Conservation (phyloP, 2,329 filamentous ascomycete genomes). For the Didymellaceae sp. region DNA sequence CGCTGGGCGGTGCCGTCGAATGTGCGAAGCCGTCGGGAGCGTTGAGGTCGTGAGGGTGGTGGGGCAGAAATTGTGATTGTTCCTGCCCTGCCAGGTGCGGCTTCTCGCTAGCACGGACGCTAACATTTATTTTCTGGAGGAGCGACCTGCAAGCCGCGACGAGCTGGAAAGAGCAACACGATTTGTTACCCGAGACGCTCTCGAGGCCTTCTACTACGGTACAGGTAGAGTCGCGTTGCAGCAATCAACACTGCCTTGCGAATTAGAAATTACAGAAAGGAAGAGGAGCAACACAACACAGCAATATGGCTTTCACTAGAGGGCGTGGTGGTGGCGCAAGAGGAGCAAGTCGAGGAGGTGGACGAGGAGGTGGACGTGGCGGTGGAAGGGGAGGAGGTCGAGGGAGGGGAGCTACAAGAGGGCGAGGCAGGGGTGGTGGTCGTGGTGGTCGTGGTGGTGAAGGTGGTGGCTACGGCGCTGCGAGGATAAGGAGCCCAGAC, state of each 20-base stretch:
- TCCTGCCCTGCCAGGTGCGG: conserved; percentile 19
- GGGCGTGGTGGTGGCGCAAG: conserved; percentile 7
- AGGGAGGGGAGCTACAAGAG: conserved; percentile 31
- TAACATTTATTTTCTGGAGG: conserved; percentile 21
- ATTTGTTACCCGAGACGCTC: no score
- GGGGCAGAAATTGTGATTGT: conserved; percentile 22
- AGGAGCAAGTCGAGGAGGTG: conserved; percentile 2
- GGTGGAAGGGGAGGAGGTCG: conserved; percentile 22
- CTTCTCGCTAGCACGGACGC: conserved; percentile 20
- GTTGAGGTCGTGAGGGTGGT: conserved; percentile 23
- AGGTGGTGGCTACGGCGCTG: conserved; percentile 37
- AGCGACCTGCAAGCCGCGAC: not conserved
- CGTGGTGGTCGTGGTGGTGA: conserved; percentile 32
- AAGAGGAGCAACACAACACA: not conserved
- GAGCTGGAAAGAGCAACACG: not conserved
- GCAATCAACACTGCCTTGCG: no score
- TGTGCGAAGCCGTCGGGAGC: conserved; percentile 16
- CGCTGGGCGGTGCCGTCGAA: conserved; percentile 19
- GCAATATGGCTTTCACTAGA: conserved; percentile 28
- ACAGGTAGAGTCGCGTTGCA: not conserved
- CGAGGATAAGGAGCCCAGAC: conserved; percentile 36
- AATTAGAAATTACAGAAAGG: no score
- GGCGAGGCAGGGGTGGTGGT: conserved; percentile 37
- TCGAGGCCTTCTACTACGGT: no score
- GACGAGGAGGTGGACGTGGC: conserved; percentile 32